Percentiles rank a stretch among this genome's conserved stretches.
Conservation (phyloP, 306 rosid genomes). For the Canavalia ensiformis region DNA sequence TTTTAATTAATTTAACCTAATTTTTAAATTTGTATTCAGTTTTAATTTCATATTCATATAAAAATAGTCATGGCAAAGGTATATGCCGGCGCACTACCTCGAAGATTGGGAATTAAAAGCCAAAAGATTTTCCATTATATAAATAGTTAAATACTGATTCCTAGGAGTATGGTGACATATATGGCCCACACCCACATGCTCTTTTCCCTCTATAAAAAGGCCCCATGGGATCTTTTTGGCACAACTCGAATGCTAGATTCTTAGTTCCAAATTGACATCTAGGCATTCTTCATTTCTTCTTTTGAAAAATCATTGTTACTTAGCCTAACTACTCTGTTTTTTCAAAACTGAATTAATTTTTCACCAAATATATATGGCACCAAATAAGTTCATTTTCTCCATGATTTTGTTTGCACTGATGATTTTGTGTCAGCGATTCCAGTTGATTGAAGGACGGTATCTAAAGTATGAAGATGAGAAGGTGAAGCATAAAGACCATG, state of each 20-base stretch:
- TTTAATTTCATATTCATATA: no score
- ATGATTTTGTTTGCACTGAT: conserved; percentile 45
- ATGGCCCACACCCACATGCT: not conserved
- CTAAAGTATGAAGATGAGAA: conserved; percentile 43
- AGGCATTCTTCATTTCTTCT: not conserved
- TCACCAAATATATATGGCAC: conserved; percentile 41
- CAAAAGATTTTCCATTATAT: not conserved
- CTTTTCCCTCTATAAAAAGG: not conserved
- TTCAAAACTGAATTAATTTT: no score
- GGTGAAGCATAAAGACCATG: not conserved
- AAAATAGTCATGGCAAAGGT: not conserved
- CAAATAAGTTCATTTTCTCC: conserved; percentile 35
- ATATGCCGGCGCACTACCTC: not conserved
- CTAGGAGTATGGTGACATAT: not conserved
- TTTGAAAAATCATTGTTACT: no score
- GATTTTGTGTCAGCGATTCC: conserved; percentile 34
- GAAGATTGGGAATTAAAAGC: conserved; percentile 2
- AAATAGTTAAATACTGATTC: not conserved
- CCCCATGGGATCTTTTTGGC: not conserved
- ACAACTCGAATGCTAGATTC: conserved; percentile 19
- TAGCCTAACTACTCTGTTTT: no score
- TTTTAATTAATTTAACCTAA: no score
- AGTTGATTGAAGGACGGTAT: conserved; percentile 48
- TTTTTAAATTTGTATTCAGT: no score
- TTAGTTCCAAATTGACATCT: not conserved